Conservation (phyloP, 2,329 filamentous ascomycete species). For the Fusarium sp. region DNA sequence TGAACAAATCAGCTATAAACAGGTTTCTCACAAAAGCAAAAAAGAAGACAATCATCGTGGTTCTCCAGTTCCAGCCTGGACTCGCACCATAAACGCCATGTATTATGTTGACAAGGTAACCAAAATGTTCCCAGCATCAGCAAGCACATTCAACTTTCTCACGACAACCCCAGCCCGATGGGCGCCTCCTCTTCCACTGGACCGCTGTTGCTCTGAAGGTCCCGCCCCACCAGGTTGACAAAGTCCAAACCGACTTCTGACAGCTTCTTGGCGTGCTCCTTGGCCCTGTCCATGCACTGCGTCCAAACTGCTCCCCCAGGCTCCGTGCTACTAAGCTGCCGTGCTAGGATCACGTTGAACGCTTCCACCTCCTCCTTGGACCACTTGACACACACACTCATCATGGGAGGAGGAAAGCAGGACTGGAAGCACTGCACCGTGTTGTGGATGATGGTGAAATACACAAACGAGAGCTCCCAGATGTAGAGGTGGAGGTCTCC, state of each 20-base stretch:
- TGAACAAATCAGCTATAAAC: neutral
- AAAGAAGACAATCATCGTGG: constrained; percentile 1
- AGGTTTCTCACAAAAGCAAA: constrained; percentile 11
- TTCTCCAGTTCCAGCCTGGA: constrained; percentile 28
- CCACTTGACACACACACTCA: constrained; percentile 97
- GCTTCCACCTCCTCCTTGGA: constrained; percentile 94
- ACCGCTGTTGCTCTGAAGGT: constrained; percentile 50
- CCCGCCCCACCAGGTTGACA: constrained; percentile 79
- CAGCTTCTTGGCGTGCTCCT: constrained; percentile 82
- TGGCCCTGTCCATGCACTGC: constrained; percentile 85
- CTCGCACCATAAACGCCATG: neutral
- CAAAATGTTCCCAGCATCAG: constrained; percentile 25
- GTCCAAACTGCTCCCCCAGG: constrained; percentile 81
- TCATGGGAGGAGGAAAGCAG: constrained; percentile 87
- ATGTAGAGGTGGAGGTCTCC: constrained; percentile 94
- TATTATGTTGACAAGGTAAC: constrained; percentile 29
- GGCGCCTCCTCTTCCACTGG: constrained; percentile 28
- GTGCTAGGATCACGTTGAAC: constrained; percentile 84
- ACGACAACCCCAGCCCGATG: constrained; percentile 48
- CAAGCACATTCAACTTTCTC: constrained; percentile 22
- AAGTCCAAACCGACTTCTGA: constrained; percentile 92
- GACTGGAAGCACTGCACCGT: constrained; percentile 89
- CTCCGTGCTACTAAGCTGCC: constrained; percentile 90
- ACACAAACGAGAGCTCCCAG: constrained; percentile 94
- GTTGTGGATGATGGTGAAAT: constrained; percentile 94